Evolutionary conservation across 1,284 basidiomycete genomes (phyloP), one percentile per base, ranked within the genome.

Genomic region (Melanopsichium pennsylvanicum): DNA sequence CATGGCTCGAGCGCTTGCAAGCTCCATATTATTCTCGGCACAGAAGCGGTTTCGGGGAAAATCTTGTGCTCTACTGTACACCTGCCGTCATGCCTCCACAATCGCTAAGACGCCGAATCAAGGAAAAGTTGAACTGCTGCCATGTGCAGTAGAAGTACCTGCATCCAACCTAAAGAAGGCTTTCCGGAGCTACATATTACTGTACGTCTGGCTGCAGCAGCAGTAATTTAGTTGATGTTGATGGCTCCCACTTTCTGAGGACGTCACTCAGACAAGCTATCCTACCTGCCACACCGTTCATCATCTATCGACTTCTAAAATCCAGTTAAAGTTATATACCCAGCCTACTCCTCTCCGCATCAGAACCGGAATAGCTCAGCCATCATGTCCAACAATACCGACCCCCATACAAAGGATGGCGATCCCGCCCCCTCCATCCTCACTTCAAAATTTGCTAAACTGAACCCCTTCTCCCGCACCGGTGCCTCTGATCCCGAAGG

Each of bases 401-500:
- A 58, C 45, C 25, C 49, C n/a, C 48, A 62, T 59, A 59, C 59
- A 25, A 62, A 69, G 40, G 66, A 62, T 36, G 66, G 55, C 35
- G 29, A 69, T 34, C 46, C 39, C 6, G 57, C 60, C 0, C 60
- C 67, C 15, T 60, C 67, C 12, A 33, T 70, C 40, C 56, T 70
- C 40, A 70, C 67, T 22, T 70, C 67, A 12, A 63, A 63, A 31
- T 71, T 75, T 34, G 67, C 72, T 44, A 64, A 58, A 34, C 57
- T 75, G 54, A 75, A 75, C 32, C 72, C 72, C 5, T 75, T 75
- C 50, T 55, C 54, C 45, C 59, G 51, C 11, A 70, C 72, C 19
- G 49, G 29, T 10, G 27, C 26, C 18, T 19, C 47, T 5, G 74
- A 75, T 27, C 70, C 64, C 6, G 73, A 75, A 34, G 64, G 64